Evolutionary conservation across 768 basidiomycete species (phyloP).

Genomic region (Kwoniella sp.): DNA sequence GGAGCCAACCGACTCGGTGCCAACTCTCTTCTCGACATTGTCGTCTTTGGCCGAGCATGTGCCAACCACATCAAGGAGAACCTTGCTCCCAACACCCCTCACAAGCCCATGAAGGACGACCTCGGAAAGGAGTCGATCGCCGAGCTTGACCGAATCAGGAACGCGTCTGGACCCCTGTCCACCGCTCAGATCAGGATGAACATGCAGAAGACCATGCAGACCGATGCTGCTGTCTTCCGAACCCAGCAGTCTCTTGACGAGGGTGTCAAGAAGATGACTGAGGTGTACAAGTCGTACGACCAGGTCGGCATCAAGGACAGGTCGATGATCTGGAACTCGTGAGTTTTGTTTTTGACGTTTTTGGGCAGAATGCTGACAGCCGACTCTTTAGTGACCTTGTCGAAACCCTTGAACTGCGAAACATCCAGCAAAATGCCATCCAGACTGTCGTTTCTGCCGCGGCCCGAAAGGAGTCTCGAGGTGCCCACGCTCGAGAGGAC

Average conservation of each 20-base stretch:
- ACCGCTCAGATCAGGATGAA: conserved; percentile 87
- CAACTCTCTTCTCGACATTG: conserved; percentile 97
- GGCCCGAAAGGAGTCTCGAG: conserved; percentile 93
- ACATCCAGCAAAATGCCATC: conserved; percentile 87
- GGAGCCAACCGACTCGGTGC: conserved; percentile 99
- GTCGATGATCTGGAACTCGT: conserved; percentile 99
- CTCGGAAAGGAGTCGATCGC: conserved; percentile 79
- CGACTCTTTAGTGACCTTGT: conserved; percentile 68
- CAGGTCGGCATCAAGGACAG: conserved; percentile 95
- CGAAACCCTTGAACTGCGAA: conserved; percentile 94
- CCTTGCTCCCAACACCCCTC: conserved; percentile 80
- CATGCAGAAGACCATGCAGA: conserved; percentile 99
- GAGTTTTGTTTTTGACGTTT: conserved; percentile 48
- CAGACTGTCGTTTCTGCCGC: conserved; percentile 80
- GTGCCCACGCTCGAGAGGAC: conserved; percentile 98
- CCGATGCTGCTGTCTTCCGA: conserved; percentile 95
- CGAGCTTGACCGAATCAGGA: conserved; percentile 75
- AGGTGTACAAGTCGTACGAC: conserved; percentile 82
- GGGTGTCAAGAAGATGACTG: conserved; percentile 78
- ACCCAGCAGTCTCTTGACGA: conserved; percentile 85
- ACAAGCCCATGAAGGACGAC: conserved; percentile 79
- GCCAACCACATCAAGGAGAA: conserved; percentile 95
- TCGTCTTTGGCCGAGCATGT: conserved; percentile 98
- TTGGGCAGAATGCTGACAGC: not conserved
- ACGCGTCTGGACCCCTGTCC: conserved; percentile 70